Evolutionary conservation across 78 protist species (phyloP), one percentile per base, ranked within the genome.

Genomic region (Bodo saltans): DNA sequence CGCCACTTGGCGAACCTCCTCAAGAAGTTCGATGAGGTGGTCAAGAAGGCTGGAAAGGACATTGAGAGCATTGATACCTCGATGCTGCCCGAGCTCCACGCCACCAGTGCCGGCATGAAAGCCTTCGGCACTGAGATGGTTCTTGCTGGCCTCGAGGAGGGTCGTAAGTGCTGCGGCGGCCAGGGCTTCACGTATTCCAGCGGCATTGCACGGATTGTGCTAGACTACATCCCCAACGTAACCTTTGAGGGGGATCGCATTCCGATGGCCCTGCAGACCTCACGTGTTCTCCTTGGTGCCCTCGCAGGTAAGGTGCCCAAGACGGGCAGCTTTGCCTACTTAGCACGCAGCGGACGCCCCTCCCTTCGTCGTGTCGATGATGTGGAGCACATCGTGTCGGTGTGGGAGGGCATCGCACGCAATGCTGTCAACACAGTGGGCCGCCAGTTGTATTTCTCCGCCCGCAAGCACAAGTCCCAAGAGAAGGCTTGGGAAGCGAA

Each of bases 31-130:
- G 40, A 47, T 17, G 60, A 8, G n/a, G 8, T 17, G n/a, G 60
- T 47, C n/a, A 47, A 47, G 60, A 17, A 8, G 60, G 52, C 17
- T 11, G 60, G 60, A 11, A 68, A 11, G 60, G 17, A 47, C 60
- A 17, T 47, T 17, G 17, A 47, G n/a, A 17, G n/a, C 60, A 47
- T 47, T 27, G 92, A 88, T 74, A 11, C 69, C 8, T 47, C 60
- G 60, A 26, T 32, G 25, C 87, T 93, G 2, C 81, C 93, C 2
- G 93, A 91, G 30, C 25, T 90, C 30, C 95, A 91, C 68, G 90
- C 94, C 23, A 67, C 88, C n/a, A 42, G 89, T 2, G 73, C 93
- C 30, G 97, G 94, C 27, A 72, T 94, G 35, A 94, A 94, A 85
- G 82, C 92, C 21, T 11, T 76, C 37, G 17, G 74, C 42, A 87